Conservation (phyloP, 768 basidiomycete species). For the Suillus plorans region DNA sequence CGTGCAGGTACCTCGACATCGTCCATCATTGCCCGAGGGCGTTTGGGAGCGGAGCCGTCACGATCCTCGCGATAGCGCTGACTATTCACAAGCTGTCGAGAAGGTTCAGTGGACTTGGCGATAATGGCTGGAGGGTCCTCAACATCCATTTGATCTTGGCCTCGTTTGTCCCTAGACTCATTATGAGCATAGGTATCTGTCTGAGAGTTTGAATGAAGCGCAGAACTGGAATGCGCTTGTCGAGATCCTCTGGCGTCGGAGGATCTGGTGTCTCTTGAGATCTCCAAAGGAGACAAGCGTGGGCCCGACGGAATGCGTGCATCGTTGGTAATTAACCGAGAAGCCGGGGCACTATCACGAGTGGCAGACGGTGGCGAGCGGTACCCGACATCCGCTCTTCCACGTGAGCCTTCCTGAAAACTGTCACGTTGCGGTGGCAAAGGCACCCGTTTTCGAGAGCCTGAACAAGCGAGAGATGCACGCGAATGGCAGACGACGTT, state of each 20-base stretch:
- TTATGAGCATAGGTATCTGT: conserved; percentile 15
- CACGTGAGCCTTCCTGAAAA: conserved; percentile 25
- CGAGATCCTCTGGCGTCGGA: conserved; percentile 4
- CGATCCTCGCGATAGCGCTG: conserved; percentile 15
- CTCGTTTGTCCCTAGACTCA: conserved; percentile 23
- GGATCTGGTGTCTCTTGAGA: conserved; percentile 3
- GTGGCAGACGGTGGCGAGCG: conserved; percentile 8
- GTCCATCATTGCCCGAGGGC: conserved; percentile 38
- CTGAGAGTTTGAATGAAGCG: background rate
- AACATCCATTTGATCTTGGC: conserved; percentile 25
- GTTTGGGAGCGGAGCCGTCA: conserved; percentile 30
- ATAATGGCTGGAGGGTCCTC: conserved; percentile 18
- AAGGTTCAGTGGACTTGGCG: conserved; percentile 19
- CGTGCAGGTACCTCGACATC: conserved; percentile 11
- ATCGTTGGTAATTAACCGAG: conserved; percentile 4
- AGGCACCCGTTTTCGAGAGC: conserved; percentile 35
- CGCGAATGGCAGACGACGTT: conserved; percentile 25
- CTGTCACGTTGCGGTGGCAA: conserved; percentile 35
- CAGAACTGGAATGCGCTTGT: conserved; percentile 8
- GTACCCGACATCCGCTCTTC: background rate
- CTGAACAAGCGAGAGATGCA: conserved; percentile 22
- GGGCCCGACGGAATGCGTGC: conserved; percentile 9
- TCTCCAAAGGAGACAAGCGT: conserved; percentile 3
- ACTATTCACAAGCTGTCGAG: conserved; percentile 19
- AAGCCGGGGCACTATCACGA: conserved; percentile 8